Base-by-base conservation (phyloP, 768 basidiomycete genomes). In the Suillus bovinus region DNA sequence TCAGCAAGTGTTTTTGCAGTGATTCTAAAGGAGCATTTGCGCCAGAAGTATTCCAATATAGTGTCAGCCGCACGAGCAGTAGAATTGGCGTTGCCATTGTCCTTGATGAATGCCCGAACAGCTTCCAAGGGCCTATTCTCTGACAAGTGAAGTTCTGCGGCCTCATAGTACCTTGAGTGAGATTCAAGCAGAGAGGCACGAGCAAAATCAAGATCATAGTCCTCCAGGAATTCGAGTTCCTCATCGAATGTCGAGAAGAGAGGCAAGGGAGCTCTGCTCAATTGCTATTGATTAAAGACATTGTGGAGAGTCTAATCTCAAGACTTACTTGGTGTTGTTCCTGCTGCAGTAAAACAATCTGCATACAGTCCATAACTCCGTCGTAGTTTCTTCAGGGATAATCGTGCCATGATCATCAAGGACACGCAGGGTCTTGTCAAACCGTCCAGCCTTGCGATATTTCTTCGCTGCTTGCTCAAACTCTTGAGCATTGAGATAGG, bases 221-320 rank as follows among this genome's bases (percentile, higher is more conserved):
- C 79, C 59, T 86, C 81, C 20, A 86, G 76, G 62, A 85, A 90
- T 41, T 82, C 80, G n/a, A 87, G 64, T 22, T 78, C 77, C 24
- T 86, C 84, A 24, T 89, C 82, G 0, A 78, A 72, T 0, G 79
- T 75, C 0, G 74, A 63, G 62, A 90, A 90, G 4, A 90, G 69
- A 8, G 60, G 74, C 59, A 27, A 80, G 80, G 70, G 82, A 74
- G 74, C 70, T 24, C 89, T 89, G 65, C 14, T 50, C 46, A 38
- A 42, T 31, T 14, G 16, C 16, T n/a, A 14, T n/a, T 61, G 11
- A 55, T 1, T 54, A 64, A 61, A 34, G 8, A 0, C 41, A 22
- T 20, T 53, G 42, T 42, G 29, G 0, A 56, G 47, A 27, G 16
- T 27, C 24, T 27, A 10, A 34, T 34, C 8, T 34, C 10, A 10